Evolutionary conservation across 2,329 filamentous ascomycete genomes (phyloP), one percentile per base, ranked within the genome.

Genomic region (Scedosporium aurantiacum): DNA sequence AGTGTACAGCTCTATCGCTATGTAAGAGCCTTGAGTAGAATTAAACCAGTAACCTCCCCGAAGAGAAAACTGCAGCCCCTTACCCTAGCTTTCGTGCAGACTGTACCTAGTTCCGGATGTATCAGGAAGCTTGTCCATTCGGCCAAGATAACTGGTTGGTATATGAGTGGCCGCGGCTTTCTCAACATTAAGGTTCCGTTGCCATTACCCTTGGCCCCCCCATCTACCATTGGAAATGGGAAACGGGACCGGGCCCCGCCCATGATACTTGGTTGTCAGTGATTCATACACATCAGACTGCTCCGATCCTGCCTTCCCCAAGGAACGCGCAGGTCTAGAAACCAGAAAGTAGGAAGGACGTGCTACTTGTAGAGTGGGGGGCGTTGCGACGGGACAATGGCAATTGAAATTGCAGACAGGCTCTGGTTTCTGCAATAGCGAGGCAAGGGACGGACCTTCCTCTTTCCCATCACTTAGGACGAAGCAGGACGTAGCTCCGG

Each of bases 111-210:
- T 57, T 57, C 60, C 60, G 59, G 18, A 61, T 55, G 59, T 61
- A 57, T 16, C 21, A 18, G 41, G 52, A 52, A 37, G 25, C 27
- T 40, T 25, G 47, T 32, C 37, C 43, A 50, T 14, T 58, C 55
- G 62, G 45, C 50, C 57, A 57, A 61, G 63, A 64, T 63, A 63
- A 63, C 40, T 58, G 43, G 50, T 60, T 32, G 40, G 54, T 60
- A 43, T 43, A 58, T 64, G 61, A 61, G 28, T 64, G 63, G 63
- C 57, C 41, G 63, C 62, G 60, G 62, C 59, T 62, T 63, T 60
- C 66, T 70, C 58, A 28, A 32, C 58, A 28, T 58, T 25, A 25
- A 16, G 16, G 37, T 58, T 12, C 32, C n/a, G 54, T 23, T 37
- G 16, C 58, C 47, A 16, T 43, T 60, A 28, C 47, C 45, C 14